A percentile compares a stretch with the other conserved stretches of the same genome.
phyloP scores from a whole-genome alignment of 2,329 filamentous ascomycete species.

The Ophiocordyceps sinensis region DNA sequence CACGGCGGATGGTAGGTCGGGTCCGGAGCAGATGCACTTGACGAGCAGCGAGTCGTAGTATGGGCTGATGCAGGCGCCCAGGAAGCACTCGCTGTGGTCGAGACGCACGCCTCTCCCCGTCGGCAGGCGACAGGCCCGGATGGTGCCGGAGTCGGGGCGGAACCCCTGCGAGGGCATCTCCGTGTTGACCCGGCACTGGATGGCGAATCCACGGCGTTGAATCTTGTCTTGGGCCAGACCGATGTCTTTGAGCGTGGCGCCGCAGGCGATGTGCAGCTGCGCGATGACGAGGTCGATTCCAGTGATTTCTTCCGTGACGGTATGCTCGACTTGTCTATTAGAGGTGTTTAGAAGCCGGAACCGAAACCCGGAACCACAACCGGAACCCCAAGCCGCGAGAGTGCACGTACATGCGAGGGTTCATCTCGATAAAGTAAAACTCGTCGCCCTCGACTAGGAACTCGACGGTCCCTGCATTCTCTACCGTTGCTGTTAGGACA shows the following conservation, averaged over 20 bases:
- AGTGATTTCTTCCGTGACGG: slow-evolving; percentile 7
- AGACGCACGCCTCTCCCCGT: slow-evolving; percentile 89
- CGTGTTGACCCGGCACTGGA: slow-evolving; percentile 97
- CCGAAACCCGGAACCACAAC: no score
- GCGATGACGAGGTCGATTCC: not conserved
- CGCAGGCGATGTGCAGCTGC: slow-evolving; percentile 18
- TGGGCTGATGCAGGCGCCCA: slow-evolving; percentile 72
- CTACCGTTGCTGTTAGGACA: not conserved
- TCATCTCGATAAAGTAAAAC: slow-evolving; percentile 31
- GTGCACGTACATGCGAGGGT: slow-evolving; percentile 20
- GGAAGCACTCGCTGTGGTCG: slow-evolving; percentile 90
- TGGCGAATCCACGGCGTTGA: slow-evolving; percentile 63
- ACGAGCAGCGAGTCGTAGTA: slow-evolving; percentile 82
- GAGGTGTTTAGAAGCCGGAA: not conserved
- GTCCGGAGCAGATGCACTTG: slow-evolving; percentile 85
- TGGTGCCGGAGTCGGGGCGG: slow-evolving; percentile 93
- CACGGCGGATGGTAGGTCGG: slow-evolving; percentile 86
- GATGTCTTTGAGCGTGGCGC: slow-evolving; percentile 82
- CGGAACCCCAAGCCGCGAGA: no score
- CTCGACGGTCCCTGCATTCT: slow-evolving; percentile 25
- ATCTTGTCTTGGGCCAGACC: slow-evolving; percentile 95
- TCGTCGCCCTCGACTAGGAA: slow-evolving; percentile 19
- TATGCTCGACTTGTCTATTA: slow-evolving; percentile 25
- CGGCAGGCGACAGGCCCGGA: slow-evolving; percentile 92
- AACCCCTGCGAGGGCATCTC: slow-evolving; percentile 86